Percentiles rank a stretch among this genome's conserved stretches.
These are phyloP conservation scores for Penicillium paneum DNA, from an alignment of 2,329 filamentous ascomycete genomes.

Conservation along the genomic window DNA sequence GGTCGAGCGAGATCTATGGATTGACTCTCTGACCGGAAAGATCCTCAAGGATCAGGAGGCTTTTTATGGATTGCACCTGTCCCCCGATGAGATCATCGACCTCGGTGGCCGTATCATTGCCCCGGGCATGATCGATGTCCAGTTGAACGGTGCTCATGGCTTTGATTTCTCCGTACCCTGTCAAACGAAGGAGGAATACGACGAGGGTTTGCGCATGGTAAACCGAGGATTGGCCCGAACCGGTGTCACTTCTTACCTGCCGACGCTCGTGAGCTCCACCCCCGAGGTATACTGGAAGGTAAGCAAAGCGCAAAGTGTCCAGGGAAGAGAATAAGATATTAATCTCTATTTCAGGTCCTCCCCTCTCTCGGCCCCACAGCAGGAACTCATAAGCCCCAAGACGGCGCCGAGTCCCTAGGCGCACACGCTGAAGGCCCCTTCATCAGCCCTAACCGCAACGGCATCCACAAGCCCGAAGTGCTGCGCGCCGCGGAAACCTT, in stretches of 20 bases:
- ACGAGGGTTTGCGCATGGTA: conserved; percentile 66
- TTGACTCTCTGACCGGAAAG: conserved; percentile 76
- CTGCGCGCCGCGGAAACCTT: conserved; percentile 64
- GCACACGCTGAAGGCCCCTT: conserved; percentile 92
- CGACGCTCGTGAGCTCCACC: conserved; percentile 72
- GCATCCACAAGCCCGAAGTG: conserved; percentile 74
- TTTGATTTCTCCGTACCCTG: conserved; percentile 85
- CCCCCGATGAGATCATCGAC: conserved; percentile 71
- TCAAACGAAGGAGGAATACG: conserved; percentile 64
- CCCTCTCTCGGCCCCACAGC: conserved; percentile 75
- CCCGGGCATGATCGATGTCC: conserved; percentile 84
- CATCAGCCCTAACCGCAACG: conserved; percentile 76
- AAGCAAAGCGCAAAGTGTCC: not conserved
- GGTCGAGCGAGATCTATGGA: conserved; percentile 79
- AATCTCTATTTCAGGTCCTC: conserved; percentile 48
- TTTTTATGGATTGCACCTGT: conserved; percentile 48
- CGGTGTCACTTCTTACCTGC: conserved; percentile 83
- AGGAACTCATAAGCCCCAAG: conserved; percentile 52
- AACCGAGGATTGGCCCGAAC: conserved; percentile 71
- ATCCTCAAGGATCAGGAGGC: conserved; percentile 68
- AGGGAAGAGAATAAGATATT: not conserved
- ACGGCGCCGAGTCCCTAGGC: conserved; percentile 82
- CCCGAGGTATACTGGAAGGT: conserved; percentile 79
- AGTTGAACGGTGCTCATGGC: conserved; percentile 87
- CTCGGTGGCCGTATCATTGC: conserved; percentile 78